Percentiles rank a stretch among this genome's conserved stretches.
These are phyloP conservation scores for Bryopsis sp. DNA, from an alignment of 139 green algal genomes.

Conservation along the genomic window DNA sequence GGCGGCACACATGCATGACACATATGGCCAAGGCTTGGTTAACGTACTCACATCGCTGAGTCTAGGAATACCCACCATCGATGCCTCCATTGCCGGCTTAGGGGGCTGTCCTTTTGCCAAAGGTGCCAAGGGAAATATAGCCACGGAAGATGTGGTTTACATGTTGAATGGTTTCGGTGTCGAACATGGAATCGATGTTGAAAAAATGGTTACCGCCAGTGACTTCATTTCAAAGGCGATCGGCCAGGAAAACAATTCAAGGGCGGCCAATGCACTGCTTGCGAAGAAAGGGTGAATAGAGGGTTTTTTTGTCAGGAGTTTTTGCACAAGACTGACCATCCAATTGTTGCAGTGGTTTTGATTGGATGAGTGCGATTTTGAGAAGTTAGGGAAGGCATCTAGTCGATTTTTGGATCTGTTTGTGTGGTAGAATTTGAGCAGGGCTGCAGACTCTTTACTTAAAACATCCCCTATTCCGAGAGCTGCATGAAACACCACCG, in stretches of 20 bases:
- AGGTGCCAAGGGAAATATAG: constrained; percentile 85
- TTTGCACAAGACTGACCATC: no score
- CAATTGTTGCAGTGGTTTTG: no score
- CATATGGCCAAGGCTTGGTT: constrained; percentile 81
- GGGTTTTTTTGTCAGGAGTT: no score
- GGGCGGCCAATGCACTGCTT: constrained; percentile 33
- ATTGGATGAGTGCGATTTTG: no score
- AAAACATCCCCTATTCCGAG: no score
- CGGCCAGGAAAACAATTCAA: constrained; percentile 31
- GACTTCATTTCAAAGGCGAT: constrained; percentile 51
- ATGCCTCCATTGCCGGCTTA: constrained; percentile 73
- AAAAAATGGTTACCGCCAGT: constrained; percentile 55
- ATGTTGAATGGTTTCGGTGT: constrained; percentile 80
- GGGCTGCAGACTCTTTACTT: no score
- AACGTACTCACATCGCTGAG: constrained; percentile 80
- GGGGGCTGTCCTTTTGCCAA: constrained; percentile 87
- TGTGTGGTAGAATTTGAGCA: no score
- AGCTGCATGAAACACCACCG: no score
- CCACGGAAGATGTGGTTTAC: constrained; percentile 92
- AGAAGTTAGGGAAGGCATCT: no score
- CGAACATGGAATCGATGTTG: constrained; percentile 63
- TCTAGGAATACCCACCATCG: constrained; percentile 50
- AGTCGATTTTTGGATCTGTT: no score
- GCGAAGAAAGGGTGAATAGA: no score
- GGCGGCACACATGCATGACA: constrained; percentile 91